phyloP scores from a whole-genome alignment of 1,139 yeast species.

The Candida mesenterica region DNA sequence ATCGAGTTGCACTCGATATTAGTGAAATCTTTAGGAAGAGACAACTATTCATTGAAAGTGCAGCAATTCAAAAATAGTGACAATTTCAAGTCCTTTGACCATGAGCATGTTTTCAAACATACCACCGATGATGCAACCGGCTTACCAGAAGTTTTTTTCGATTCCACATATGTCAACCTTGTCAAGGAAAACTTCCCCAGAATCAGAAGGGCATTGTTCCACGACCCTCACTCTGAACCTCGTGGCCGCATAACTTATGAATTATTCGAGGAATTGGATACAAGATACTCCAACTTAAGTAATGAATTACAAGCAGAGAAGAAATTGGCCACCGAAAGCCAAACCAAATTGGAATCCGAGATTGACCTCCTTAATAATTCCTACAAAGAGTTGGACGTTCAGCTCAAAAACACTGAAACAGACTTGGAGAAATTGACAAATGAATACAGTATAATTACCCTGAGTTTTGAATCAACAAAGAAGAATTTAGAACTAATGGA shows the following conservation, averaged over 20 bases:
- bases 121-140: constrained; percentile 70
- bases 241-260: constrained; percentile 64
- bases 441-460: constrained; percentile 8
- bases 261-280: constrained; percentile 62
- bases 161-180: constrained; percentile 58
- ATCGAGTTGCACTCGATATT: constrained; percentile 61
- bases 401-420: constrained; percentile 33
- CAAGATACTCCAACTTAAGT: constrained; percentile 29
- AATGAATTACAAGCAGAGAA: constrained; percentile 27
- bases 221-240: constrained; percentile 75
- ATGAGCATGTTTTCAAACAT: constrained; percentile 24
- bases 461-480: constrained; percentile 9
- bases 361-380: constrained; percentile 26
- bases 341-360: constrained; percentile 22
- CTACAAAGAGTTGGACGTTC: constrained; percentile 28
- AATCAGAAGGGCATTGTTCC: constrained; percentile 67
- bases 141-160: constrained; percentile 78
- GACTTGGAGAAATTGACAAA: constrained; percentile 29
- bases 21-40: constrained; percentile 72
- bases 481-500: constrained; percentile 12
- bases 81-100: constrained; percentile 56
- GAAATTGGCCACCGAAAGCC: constrained; percentile 23
- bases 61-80: constrained; percentile 66
- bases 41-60: constrained; percentile 72
- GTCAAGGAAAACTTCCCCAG: constrained; percentile 71